These are phyloP conservation scores for Eucalyptus erythrocorys DNA, from an alignment of 345 rosid genomes.

Conservation along the genomic window DNA sequence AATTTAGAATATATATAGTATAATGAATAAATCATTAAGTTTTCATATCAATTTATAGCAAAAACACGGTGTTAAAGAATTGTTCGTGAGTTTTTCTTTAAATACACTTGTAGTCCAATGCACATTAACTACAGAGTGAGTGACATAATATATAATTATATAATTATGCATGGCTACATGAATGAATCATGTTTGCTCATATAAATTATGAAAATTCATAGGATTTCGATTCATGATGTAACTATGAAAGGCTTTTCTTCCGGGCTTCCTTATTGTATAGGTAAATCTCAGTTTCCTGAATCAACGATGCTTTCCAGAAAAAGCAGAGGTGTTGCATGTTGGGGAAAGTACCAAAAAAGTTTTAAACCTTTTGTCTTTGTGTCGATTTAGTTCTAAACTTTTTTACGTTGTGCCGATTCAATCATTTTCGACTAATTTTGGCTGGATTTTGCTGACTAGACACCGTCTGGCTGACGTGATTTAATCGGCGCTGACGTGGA, in stretches of 20 bases:
- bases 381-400: too few species aligned
- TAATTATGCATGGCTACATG: background rate
- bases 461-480: too few species aligned
- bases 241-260: background rate
- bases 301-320: background rate
- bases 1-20: background rate
- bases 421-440: too few species aligned
- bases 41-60: background rate
- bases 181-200: background rate
- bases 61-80: background rate
- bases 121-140: background rate
- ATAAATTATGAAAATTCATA: background rate
- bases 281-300: background rate
- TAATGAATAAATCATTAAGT: background rate
- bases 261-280: background rate
- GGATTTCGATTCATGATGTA: background rate
- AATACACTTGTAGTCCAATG: background rate
- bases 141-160: background rate
- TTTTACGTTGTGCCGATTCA: too few species aligned
- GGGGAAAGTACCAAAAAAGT: too few species aligned
- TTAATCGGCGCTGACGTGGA: too few species aligned
- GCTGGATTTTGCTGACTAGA: too few species aligned
- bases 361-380: too few species aligned
- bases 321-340: background rate
- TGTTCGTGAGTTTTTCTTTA: background rate